phyloP scores from a whole-genome alignment of 495 filamentous ascomycete species.

The Friedmanniomyces simplex region DNA sequence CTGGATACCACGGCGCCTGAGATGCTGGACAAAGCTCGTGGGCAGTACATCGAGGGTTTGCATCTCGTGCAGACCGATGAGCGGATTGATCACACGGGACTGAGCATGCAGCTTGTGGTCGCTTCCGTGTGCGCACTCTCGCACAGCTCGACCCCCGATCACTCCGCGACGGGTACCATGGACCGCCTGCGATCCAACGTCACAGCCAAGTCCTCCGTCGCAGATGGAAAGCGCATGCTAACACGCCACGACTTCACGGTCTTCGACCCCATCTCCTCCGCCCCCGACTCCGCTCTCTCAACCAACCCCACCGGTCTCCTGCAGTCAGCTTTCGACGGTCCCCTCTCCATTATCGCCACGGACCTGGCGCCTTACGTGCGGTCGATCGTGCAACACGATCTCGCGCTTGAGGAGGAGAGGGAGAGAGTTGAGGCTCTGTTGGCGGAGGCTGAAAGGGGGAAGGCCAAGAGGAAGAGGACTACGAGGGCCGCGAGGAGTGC shows the following conservation, averaged over 20 bases:
- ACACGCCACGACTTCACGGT: slow-evolving; percentile 38
- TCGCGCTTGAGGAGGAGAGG: slow-evolving; percentile 55
- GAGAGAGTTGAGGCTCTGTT: slow-evolving; percentile 51
- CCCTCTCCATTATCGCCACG: slow-evolving; percentile 47
- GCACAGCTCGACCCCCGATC: neutral
- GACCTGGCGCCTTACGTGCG: slow-evolving; percentile 83
- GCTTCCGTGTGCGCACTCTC: slow-evolving; percentile 18
- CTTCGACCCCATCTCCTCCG: slow-evolving; percentile 47
- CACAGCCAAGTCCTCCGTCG: neutral
- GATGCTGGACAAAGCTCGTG: slow-evolving; percentile 45
- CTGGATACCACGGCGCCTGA: slow-evolving; percentile 54
- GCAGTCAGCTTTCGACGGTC: slow-evolving; percentile 62
- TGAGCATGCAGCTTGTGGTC: slow-evolving; percentile 19
- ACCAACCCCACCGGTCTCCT: slow-evolving; percentile 26
- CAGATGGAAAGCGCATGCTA: neutral
- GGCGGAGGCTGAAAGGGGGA: slow-evolving; percentile 38
- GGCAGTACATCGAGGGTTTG: slow-evolving; percentile 55
- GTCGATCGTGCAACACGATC: slow-evolving; percentile 65
- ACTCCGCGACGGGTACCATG: neutral
- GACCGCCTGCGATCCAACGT: neutral
- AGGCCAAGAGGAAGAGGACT: slow-evolving; percentile 55
- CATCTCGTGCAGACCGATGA: slow-evolving; percentile 48
- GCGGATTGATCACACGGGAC: slow-evolving; percentile 34
- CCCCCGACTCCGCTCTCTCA: slow-evolving; percentile 33
- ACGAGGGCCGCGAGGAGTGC: slow-evolving; percentile 76